Evolutionary conservation across 352 stramenopile genomes (phyloP).

Genomic region (Aphanomyces cochlioides): DNA sequence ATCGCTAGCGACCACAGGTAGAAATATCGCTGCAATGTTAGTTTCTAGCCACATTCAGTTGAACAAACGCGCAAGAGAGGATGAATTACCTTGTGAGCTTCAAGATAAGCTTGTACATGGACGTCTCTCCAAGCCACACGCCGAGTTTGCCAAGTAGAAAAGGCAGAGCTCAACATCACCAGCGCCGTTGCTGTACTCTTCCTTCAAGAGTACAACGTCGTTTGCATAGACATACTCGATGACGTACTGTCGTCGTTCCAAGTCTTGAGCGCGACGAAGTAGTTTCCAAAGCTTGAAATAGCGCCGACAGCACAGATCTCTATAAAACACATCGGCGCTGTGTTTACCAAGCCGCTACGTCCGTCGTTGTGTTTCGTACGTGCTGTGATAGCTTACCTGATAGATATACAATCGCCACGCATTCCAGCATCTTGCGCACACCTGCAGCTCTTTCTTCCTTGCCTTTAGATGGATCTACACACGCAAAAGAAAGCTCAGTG

Average conservation of each 20-base stretch:
- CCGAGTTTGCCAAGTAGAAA: not conserved
- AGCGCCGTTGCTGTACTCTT: not conserved
- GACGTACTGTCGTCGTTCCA: not conserved
- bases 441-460: not conserved
- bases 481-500: too few relatives aligned
- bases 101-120: not conserved
- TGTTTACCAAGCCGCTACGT: not conserved
- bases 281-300: not conserved
- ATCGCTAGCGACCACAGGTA: not conserved
- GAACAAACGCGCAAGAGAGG: not conserved
- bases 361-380: not conserved
- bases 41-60: not conserved
- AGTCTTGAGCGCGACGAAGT: not conserved
- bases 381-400: not conserved
- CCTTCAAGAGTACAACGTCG: not conserved
- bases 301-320: not conserved
- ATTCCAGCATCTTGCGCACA: not conserved
- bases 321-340: not conserved
- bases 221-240: not conserved
- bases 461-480: too few relatives aligned
- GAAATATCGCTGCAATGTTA: not conserved
- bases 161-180: not conserved
- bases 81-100: not conserved
- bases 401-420: constrained; percentile 2
- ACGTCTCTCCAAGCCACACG: not conserved